Conservation (phyloP, 1,284 basidiomycete genomes). For the Sparassis latifolia region DNA sequence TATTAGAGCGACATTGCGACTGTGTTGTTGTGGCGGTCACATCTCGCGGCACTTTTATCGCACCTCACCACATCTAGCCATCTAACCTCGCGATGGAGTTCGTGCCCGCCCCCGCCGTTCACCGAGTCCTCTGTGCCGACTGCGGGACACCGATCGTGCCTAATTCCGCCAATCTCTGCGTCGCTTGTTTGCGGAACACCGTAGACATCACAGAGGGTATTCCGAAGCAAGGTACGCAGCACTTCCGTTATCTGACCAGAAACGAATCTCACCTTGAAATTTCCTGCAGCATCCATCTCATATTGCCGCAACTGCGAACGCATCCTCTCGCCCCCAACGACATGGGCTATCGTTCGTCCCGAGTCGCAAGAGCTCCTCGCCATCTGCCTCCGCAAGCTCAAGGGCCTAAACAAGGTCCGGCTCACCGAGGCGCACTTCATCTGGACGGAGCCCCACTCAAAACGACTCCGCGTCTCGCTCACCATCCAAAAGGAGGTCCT, state of each 20-base stretch:
- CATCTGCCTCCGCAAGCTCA: constrained; percentile 90
- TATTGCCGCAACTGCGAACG: constrained; percentile 97
- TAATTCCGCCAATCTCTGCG: constrained; percentile 94
- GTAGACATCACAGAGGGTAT: constrained; percentile 98
- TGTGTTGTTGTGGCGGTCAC: no score
- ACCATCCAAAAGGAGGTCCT: constrained; percentile 99
- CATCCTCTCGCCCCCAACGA: constrained; percentile 86
- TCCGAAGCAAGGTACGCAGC: constrained; percentile 82
- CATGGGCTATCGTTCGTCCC: constrained; percentile 84
- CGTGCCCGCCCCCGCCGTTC: constrained; percentile 60
- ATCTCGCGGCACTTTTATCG: no score
- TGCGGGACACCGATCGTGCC: constrained; percentile 89
- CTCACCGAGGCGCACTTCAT: constrained; percentile 97
- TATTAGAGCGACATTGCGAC: no score
- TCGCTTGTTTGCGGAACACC: constrained; percentile 85
- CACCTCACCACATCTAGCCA: no score
- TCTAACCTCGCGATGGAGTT: constrained; percentile 54
- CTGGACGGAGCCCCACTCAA: constrained; percentile 98
- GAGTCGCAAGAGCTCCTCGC: constrained; percentile 92
- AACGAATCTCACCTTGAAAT: background rate
- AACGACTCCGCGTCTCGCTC: constrained; percentile 87
- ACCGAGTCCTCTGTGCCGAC: constrained; percentile 77
- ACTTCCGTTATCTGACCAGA: background rate
- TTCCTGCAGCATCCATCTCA: constrained; percentile 69
- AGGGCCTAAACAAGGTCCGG: constrained; percentile 90